Evolutionary conservation across 2,329 filamentous ascomycete species (phyloP).

Genomic region (Colletotrichum siamense): DNA sequence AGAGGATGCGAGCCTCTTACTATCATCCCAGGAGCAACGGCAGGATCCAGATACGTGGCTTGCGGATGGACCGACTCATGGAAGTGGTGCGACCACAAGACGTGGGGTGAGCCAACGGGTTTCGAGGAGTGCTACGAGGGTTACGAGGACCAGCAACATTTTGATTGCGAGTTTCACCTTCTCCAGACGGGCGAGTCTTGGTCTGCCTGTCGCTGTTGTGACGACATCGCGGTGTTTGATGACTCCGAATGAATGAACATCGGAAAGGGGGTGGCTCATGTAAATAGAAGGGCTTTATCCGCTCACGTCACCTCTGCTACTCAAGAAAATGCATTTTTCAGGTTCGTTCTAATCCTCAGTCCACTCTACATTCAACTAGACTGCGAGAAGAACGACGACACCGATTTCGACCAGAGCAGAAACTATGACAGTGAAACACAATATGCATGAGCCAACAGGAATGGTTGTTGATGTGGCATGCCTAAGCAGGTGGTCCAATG

Average conservation of each 20-base stretch:
- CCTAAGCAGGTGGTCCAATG: fast-evolving
- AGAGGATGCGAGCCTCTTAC: not conserved
- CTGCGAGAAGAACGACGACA: not conserved
- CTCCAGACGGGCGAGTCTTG: not conserved
- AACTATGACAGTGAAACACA: not conserved
- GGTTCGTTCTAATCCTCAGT: not conserved
- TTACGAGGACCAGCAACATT: too few species aligned
- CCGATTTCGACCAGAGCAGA: not conserved
- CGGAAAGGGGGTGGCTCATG: not conserved
- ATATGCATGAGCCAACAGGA: fast-evolving
- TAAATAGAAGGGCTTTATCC: not conserved
- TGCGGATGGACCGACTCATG: not conserved
- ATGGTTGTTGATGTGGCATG: fast-evolving
- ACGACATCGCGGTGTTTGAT: not conserved
- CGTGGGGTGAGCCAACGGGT: too few species aligned
- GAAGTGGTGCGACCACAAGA: not conserved
- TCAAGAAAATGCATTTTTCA: not conserved
- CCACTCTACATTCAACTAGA: fast-evolving
- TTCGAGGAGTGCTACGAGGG: too few species aligned
- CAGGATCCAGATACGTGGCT: not conserved
- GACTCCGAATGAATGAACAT: not conserved
- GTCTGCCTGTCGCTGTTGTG: not conserved
- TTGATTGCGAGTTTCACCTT: not conserved
- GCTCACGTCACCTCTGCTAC: not conserved
- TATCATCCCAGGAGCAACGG: not conserved